Conservation (phyloP, 2,329 filamentous ascomycete species). For the Aspergillus viridinutans region DNA sequence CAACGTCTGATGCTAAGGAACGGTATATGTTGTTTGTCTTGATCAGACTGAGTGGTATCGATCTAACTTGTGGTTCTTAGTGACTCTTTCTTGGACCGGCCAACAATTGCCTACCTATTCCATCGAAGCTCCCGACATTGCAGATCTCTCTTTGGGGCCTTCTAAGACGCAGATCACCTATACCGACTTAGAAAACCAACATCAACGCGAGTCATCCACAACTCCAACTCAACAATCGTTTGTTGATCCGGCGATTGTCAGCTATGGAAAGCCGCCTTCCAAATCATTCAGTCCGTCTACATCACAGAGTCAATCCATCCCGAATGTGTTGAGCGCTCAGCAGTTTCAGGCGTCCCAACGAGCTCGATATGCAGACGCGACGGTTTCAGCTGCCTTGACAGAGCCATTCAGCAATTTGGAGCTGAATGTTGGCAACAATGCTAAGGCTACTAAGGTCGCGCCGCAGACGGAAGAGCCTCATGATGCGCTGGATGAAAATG, state of each 20-base stretch:
- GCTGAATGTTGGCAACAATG: conserved; percentile 25
- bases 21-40: conserved; percentile 48
- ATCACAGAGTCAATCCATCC: conserved; percentile 15
- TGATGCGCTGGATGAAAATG: conserved; percentile 15
- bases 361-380: conserved; percentile 22
- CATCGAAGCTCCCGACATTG: conserved; percentile 56
- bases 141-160: conserved; percentile 46
- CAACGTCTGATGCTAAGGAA: conserved; percentile 67
- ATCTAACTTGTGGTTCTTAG: conserved; percentile 32
- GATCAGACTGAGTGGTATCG: conserved; percentile 31
- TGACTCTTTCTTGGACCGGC: conserved; percentile 48
- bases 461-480: conserved; percentile 16
- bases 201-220: conserved; percentile 13
- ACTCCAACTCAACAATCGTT: conserved; percentile 49
- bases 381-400: conserved; percentile 37
- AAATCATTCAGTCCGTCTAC: conserved; percentile 6
- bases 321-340: conserved; percentile 24
- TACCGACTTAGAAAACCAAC: conserved; percentile 13
- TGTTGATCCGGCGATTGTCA: conserved; percentile 79
- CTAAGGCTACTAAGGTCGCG: conserved; percentile 7
- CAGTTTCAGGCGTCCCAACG: conserved; percentile 11
- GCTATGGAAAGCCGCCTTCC: conserved; percentile 47
- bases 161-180: conserved; percentile 17
- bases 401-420: conserved; percentile 45
- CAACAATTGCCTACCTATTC: conserved; percentile 51